These are phyloP conservation scores for Zoysia matrella DNA, from an alignment of 202 grass and related monocot genomes.

Conservation along the genomic window DNA sequence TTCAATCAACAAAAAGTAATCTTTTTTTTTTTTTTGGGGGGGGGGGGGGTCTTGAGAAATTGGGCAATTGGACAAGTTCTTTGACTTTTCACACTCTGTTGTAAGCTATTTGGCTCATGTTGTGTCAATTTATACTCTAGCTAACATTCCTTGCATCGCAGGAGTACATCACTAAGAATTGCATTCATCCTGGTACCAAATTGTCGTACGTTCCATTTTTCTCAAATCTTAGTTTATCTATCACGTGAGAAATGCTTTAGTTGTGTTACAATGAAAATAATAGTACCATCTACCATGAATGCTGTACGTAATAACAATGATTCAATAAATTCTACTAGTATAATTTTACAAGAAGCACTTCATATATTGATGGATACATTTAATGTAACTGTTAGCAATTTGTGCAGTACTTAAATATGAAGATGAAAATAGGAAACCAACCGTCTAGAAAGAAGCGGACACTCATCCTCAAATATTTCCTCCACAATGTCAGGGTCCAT, in stretches of 20 bases:
- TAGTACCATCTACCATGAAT: background rate
- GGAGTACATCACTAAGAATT: too few relatives aligned
- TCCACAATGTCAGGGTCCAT: conserved; percentile 59
- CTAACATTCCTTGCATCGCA: background rate
- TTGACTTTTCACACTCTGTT: background rate
- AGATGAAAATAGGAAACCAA: conserved; percentile 42
- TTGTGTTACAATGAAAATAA: background rate
- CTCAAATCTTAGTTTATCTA: background rate
- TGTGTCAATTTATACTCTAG: conserved; percentile 28
- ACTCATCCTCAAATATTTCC: too few relatives aligned
- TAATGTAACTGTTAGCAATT: conserved; percentile 7
- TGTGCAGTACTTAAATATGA: conserved; percentile 11
- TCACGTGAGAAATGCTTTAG: background rate
- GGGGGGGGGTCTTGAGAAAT: background rate
- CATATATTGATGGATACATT: background rate
- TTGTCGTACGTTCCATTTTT: background rate
- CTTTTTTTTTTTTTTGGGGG: background rate
- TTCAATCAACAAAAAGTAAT: conserved; percentile 1
- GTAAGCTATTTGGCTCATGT: background rate
- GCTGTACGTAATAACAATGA: background rate
- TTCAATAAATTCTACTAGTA: background rate
- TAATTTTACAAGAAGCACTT: background rate
- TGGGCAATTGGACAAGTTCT: background rate
- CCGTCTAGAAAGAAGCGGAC: conserved; percentile 45
- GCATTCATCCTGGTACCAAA: background rate